phyloP scores from a whole-genome alignment of 495 filamentous ascomycete genomes.

The Jackrogersella multiformis region DNA sequence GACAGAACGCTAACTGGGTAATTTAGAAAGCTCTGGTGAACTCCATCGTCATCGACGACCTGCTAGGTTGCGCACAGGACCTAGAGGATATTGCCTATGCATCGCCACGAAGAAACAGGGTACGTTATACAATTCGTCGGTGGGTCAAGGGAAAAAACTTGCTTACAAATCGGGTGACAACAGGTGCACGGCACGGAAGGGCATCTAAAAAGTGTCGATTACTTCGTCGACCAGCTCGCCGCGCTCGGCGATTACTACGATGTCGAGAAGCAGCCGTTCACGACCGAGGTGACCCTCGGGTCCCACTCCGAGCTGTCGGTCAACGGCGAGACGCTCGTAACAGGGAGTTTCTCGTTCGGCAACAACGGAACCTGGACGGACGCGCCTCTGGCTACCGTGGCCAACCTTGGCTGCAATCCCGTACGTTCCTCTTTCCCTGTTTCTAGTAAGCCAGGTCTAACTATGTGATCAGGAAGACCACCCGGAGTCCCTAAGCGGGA shows the following conservation, averaged over 20 bases:
- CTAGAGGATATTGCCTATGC: conserved; percentile 55
- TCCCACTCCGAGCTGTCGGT: conserved; percentile 49
- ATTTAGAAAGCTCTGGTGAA: conserved; percentile 36
- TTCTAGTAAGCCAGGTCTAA: conserved; percentile 7
- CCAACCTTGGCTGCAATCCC: conserved; percentile 64
- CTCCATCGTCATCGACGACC: conserved; percentile 43
- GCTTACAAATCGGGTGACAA: conserved; percentile 47
- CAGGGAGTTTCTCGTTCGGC: conserved; percentile 52
- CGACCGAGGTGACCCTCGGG: conserved; percentile 46
- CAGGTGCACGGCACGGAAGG: conserved; percentile 68
- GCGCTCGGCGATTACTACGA: conserved; percentile 64
- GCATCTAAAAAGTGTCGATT: conserved; percentile 72
- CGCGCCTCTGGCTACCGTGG: conserved; percentile 57
- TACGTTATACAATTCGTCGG: conserved; percentile 18
- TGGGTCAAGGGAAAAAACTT: neutral
- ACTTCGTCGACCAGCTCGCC: conserved; percentile 62
- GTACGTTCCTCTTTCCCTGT: conserved; percentile 35
- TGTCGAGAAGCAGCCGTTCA: conserved; percentile 67
- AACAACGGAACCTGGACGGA: conserved; percentile 55
- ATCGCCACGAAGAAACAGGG: conserved; percentile 40
- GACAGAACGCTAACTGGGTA: conserved; percentile 6
- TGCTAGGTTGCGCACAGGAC: conserved; percentile 55
- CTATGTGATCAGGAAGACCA: conserved; percentile 57
- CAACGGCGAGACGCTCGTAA: conserved; percentile 40
- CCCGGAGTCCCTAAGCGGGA: conserved; percentile 61